These are phyloP conservation scores for Fusarium nisikadoi DNA, from an alignment of 2,329 filamentous ascomycete species.

Conservation along the genomic window DNA sequence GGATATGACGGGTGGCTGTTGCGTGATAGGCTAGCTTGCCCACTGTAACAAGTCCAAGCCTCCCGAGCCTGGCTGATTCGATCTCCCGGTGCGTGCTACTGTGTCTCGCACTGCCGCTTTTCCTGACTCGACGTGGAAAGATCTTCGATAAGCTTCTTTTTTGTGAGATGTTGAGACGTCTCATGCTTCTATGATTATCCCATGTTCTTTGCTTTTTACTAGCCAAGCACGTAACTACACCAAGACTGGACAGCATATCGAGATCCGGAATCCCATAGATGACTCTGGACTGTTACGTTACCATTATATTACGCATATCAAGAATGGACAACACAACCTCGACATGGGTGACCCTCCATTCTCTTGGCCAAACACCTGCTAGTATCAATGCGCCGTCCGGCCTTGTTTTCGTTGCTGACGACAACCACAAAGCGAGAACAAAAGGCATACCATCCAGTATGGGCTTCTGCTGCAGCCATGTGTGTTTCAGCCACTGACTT, in stretches of 20 bases:
- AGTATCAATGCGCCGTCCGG: constrained; percentile 20
- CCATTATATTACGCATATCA: constrained; percentile 1
- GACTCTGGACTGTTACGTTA: not conserved
- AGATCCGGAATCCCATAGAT: not conserved
- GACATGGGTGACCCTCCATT: constrained; percentile 36
- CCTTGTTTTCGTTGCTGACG: constrained; percentile 43
- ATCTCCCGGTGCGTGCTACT: constrained; percentile 32
- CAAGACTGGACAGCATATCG: not conserved
- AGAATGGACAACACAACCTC: constrained; percentile 23
- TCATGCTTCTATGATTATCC: not conserved
- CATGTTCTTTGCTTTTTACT: not conserved
- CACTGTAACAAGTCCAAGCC: constrained; percentile 15
- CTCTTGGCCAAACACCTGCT: constrained; percentile 28
- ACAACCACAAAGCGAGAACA: constrained; percentile 31
- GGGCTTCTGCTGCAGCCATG: not conserved
- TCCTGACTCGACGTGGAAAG: not conserved
- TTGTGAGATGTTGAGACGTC: not conserved
- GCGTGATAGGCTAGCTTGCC: constrained; percentile 16
- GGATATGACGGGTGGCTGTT: constrained; percentile 7
- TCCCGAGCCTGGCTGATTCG: constrained; percentile 30
- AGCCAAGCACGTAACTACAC: not conserved
- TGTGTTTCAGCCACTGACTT: constrained; percentile 19
- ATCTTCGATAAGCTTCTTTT: constrained; percentile 21
- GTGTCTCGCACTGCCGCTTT: constrained; percentile 21
- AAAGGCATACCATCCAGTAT: constrained; percentile 14